phyloP scores from a whole-genome alignment of 352 stramenopile species.

The Globisporangium recalcitrans region DNA sequence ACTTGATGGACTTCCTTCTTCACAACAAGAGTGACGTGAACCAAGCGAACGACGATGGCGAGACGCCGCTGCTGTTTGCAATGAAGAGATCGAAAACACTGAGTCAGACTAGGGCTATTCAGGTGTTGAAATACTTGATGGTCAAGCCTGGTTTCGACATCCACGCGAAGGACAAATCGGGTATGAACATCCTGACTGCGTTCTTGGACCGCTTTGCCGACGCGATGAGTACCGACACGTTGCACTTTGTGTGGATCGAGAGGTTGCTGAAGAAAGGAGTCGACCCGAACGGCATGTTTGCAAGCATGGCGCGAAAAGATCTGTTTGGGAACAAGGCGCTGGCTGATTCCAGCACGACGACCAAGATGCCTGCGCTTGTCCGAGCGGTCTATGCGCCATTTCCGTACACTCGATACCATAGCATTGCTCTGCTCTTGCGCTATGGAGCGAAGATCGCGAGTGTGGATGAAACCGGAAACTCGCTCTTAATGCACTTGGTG shows the following conservation, averaged over 20 bases:
- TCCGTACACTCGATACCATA: slow-evolving; percentile 24
- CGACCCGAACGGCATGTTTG: slow-evolving; percentile 41
- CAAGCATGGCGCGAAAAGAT: slow-evolving; percentile 23
- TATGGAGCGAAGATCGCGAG: slow-evolving; percentile 51
- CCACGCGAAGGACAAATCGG: slow-evolving; percentile 34
- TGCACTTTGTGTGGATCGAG: slow-evolving; percentile 41
- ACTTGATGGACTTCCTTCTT: slow-evolving; percentile 69
- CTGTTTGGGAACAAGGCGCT: slow-evolving; percentile 37
- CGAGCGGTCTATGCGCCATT: slow-evolving; percentile 37
- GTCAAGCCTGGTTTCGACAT: slow-evolving; percentile 29
- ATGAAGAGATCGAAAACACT: slow-evolving; percentile 41
- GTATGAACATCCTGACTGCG: slow-evolving; percentile 43
- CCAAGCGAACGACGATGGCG: slow-evolving; percentile 30
- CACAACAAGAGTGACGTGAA: slow-evolving; percentile 51
- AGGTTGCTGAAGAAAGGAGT: slow-evolving; percentile 53
- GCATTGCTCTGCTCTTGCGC: slow-evolving; percentile 46
- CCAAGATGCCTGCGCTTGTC: slow-evolving; percentile 38
- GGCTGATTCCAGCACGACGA: slow-evolving; percentile 19
- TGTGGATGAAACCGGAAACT: slow-evolving; percentile 51
- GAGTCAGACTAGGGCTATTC: slow-evolving; percentile 18
- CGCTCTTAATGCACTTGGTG: slow-evolving; percentile 54
- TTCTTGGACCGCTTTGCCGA: slow-evolving; percentile 58
- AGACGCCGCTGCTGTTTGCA: slow-evolving; percentile 50
- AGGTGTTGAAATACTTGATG: slow-evolving; percentile 47
- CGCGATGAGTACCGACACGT: slow-evolving; percentile 17